Evolutionary conservation across 2,329 filamentous ascomycete species (phyloP).

Genomic region (Stemphylium lycopersici): DNA sequence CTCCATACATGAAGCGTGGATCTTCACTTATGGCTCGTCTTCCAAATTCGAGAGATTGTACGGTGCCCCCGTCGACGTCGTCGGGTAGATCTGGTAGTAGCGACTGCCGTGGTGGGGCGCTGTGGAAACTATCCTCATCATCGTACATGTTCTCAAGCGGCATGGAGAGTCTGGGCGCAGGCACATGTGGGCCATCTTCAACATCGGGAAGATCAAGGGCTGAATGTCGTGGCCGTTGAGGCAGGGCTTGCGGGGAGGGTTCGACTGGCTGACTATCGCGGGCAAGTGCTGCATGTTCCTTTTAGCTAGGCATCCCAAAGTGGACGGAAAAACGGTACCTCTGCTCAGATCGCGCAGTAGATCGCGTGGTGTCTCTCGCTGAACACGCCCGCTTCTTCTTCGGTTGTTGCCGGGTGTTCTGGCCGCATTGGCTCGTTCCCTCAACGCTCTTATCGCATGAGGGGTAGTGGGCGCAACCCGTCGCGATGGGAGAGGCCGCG

Average conservation of each 20-base stretch:
- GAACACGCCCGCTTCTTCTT: constrained; percentile 55
- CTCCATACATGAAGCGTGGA: constrained; percentile 50
- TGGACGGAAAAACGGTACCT: constrained; percentile 42
- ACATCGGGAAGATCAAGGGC: constrained; percentile 53
- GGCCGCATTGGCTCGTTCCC: constrained; percentile 58
- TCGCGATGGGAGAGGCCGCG: constrained; percentile 42
- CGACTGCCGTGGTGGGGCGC: constrained; percentile 47
- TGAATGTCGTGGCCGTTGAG: constrained; percentile 35
- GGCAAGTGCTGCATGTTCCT: constrained; percentile 52
- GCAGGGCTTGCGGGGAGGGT: constrained; percentile 54
- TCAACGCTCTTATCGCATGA: constrained; percentile 60
- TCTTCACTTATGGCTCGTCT: constrained; percentile 48
- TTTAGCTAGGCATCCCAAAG: constrained; percentile 8
- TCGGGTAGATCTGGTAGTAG: constrained; percentile 43
- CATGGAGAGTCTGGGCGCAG: constrained; percentile 50
- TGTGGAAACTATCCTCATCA: constrained; percentile 52
- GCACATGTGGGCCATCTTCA: constrained; percentile 55
- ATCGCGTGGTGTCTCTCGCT: constrained; percentile 63
- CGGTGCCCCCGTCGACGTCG: constrained; percentile 50
- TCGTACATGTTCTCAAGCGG: constrained; percentile 52
- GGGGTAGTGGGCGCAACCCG: constrained; percentile 59
- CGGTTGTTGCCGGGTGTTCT: constrained; percentile 59
- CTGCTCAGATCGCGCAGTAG: constrained; percentile 60
- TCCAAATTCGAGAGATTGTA: constrained; percentile 58
- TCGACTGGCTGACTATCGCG: constrained; percentile 54